Conservation (phyloP, 352 stramenopile genomes). For the Pythium brachiatum region DNA sequence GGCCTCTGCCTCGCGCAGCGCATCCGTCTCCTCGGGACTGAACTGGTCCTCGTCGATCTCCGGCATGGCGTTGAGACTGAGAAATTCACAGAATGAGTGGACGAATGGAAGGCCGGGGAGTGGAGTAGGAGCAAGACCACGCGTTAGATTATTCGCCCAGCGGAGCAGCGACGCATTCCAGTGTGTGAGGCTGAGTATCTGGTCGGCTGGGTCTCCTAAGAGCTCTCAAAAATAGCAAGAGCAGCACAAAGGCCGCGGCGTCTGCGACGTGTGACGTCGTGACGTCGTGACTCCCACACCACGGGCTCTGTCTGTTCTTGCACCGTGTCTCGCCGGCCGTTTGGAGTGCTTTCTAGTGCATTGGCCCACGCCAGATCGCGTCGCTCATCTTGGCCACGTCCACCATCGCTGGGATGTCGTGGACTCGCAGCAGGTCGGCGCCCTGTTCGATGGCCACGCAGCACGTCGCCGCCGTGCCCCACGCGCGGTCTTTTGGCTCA, state of each 20-base stretch:
- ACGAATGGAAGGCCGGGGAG: background rate
- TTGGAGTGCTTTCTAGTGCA: background rate
- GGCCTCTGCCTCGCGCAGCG: slow-evolving; percentile 17
- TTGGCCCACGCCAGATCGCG: slow-evolving; percentile 76
- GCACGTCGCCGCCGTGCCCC: slow-evolving; percentile 92
- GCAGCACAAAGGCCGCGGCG: background rate
- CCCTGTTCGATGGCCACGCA: slow-evolving; percentile 72
- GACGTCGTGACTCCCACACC: background rate
- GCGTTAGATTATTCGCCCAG: slow-evolving; percentile 1
- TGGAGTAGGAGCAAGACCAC: background rate
- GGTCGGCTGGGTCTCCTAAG: slow-evolving; percentile 4
- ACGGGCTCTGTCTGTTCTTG: slow-evolving; percentile 1
- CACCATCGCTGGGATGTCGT: slow-evolving; percentile 91
- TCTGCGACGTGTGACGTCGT: background rate
- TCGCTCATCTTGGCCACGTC: slow-evolving; percentile 91
- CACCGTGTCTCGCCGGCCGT: background rate
- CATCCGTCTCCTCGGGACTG: slow-evolving; percentile 23
- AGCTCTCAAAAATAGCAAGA: slow-evolving; percentile 6
- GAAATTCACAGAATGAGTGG: background rate
- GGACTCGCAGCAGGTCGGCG: slow-evolving; percentile 93
- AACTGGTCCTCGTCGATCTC: slow-evolving; percentile 29
- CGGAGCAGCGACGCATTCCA: background rate
- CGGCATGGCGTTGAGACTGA: background rate
- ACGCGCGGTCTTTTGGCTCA: slow-evolving; percentile 87
- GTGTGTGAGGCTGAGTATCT: background rate